Conservation (phyloP, 2,329 filamentous ascomycete species). For the Sarocladium brachiariae region DNA sequence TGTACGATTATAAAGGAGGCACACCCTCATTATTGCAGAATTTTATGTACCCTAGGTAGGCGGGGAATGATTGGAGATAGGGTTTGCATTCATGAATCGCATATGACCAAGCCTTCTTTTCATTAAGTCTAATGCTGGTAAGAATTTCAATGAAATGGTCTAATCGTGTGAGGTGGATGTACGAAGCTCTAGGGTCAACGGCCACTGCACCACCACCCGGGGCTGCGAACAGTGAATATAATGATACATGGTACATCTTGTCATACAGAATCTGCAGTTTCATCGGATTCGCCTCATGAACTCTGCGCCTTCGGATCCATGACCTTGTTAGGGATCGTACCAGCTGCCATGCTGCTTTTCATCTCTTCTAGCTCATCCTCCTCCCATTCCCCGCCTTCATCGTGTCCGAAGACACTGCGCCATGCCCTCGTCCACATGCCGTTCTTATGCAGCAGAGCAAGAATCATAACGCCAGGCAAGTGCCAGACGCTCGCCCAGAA, state of each 20-base stretch:
- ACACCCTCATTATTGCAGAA: too few species aligned
- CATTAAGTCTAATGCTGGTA: background rate
- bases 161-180: background rate
- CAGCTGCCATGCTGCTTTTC: slow-evolving; percentile 31
- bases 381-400: slow-evolving; percentile 47
- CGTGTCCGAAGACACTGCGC: slow-evolving; percentile 55
- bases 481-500: slow-evolving; percentile 99
- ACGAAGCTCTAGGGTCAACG: too few species aligned
- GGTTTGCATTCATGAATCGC: too few species aligned
- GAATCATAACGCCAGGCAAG: slow-evolving; percentile 78
- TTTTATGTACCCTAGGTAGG: too few species aligned
- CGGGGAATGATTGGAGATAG: too few species aligned
- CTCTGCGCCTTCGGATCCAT: slow-evolving; percentile 5
- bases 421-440: slow-evolving; percentile 83
- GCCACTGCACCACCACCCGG: background rate
- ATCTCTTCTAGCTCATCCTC: slow-evolving; percentile 50
- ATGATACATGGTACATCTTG: slow-evolving; percentile 1
- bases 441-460: slow-evolving; percentile 90
- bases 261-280: background rate
- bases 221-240: background rate
- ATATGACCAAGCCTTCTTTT: too few species aligned
- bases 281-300: background rate
- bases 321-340: slow-evolving; percentile 16
- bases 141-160: background rate
- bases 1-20: background rate